Base-by-base conservation (phyloP, 768 basidiomycete species). In the Hygrocybe punicea region DNA sequence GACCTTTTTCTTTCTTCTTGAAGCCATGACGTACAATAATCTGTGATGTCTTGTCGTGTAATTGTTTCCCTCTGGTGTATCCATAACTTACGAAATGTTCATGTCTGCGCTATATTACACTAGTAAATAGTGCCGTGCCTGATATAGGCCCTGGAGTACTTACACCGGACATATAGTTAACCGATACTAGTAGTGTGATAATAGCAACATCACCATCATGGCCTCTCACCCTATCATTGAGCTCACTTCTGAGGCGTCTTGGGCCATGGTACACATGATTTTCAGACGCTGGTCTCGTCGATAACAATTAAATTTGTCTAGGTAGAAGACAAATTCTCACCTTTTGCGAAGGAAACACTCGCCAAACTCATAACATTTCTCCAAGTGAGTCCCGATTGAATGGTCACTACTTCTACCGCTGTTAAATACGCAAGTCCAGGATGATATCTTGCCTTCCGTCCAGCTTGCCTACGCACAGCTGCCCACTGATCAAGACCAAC, bases 271-370 rank as follows among this genome's bases (percentile, higher is more conserved):
- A 59, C 29, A 81, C 74, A 37, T 54, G 9, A 47, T 29, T 16
- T 21, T 45, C 33, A 45, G 4, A 14, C 8, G 11, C 6, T 13
- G n/a, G 23, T 19, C 7, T 24, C 17, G 35, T 48, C n/a, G 36
- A 39, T 44, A 58, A 33, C 19, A n/a, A 24, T 17, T 51, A 46
- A 10, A 29, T 9, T 6, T 49, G 17, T 45, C 9, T 36, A 93
- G 91, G 75, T 95, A 58, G 90, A 96, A 76, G 87, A 91, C 80
- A 94, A 92, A 76, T 91, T 98, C 81, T 91, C 93, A 6, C 83
- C 87, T 6, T 90, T 81, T 64, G 97, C 87, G 19, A 95, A 93
- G 73, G 87, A 93, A 64, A 89, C 84, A 4, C 78, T 99, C 37
- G 81, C 84, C 36, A 93, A 87, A 65, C 82, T 99, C 50, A 81